Base-by-base conservation (phyloP, 163 green algal genomes). In the Volvox carteri region DNA sequence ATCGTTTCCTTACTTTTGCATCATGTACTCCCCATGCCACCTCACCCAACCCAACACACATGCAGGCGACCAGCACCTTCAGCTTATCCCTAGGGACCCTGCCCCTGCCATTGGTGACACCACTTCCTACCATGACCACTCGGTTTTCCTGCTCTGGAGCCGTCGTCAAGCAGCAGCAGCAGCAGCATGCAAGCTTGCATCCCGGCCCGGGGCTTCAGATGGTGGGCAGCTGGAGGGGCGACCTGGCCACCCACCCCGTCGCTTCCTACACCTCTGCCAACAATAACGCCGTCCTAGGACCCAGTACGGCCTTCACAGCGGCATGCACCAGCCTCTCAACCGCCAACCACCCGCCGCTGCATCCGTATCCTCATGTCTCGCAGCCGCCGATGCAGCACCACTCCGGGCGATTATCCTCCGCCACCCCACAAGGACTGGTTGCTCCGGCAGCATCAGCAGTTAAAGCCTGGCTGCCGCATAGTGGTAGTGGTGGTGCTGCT, bases 61-160 rank as follows among this genome's bases (percentile, higher is more conserved):
- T n/a, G 28, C 62, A 74, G 62, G 62, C 62, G 8, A 74, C 62
- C 28, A 74, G 62, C 30, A 74, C 62, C n/a, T 74, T 74, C n/a
- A 74, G 62, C 62, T 6, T 74, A 4, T 46, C 62, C n/a, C 30
- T 74, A 19, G 62, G 62, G 9, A 28, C 28, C 7, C 9, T 74
- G 62, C 62, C 41, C 28, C 25, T 74, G 62, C 62, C 28, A n/a
- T 39, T 74, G 30, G n/a, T 68, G 58, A 19, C 58, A 30, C 23
- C 58, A 19, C 58, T 68, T 6, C 58, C 58, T 19, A 33, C 58
- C 23, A 68, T 30, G 14, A 19, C 23, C 14, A 11, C 48, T 11
- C 48, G 12, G 12, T 30, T 19, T 25, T 33, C 14, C 58, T 68
- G 58, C 23, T 68, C 58, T 19, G 58, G 58, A 60, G 14, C 50